Percentiles rank a stretch among this genome's conserved stretches.
These are phyloP conservation scores for Strobilomyces confusus DNA, from an alignment of 768 basidiomycete genomes.

Conservation along the genomic window DNA sequence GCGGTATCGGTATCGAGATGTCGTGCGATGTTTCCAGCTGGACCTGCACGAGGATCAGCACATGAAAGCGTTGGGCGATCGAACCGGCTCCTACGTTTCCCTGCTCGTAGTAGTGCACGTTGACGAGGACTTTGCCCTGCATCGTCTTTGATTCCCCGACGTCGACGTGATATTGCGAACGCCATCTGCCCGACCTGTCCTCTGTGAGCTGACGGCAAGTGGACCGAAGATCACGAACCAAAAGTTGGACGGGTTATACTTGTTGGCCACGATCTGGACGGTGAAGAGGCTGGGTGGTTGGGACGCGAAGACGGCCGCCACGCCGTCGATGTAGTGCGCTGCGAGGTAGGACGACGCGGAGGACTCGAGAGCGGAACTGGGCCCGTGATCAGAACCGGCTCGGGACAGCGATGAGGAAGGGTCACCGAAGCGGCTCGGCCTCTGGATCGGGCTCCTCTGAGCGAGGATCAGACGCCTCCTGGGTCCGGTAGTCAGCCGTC, in stretches of 20 bases:
- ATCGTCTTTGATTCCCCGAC: conserved; percentile 52
- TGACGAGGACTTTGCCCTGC: conserved; percentile 69
- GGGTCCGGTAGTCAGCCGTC: background rate
- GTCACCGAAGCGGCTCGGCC: conserved; percentile 75
- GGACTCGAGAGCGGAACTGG: conserved; percentile 67
- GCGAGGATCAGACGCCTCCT: conserved; percentile 79
- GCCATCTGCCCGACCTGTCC: conserved; percentile 90
- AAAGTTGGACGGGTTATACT: conserved; percentile 90
- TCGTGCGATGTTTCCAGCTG: conserved; percentile 80
- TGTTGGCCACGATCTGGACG: conserved; percentile 89
- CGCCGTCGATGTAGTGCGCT: conserved; percentile 83
- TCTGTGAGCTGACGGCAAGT: background rate
- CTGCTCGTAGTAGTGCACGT: conserved; percentile 97
- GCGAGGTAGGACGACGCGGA: conserved; percentile 63
- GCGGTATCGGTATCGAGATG: conserved; percentile 59
- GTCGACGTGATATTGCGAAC: conserved; percentile 80
- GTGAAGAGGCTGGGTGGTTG: conserved; percentile 48
- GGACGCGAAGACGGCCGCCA: conserved; percentile 65
- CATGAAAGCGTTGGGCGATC: background rate
- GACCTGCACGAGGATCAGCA: conserved; percentile 48
- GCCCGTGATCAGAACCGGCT: background rate
- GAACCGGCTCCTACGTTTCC: conserved; percentile 64
- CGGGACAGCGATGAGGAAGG: background rate
- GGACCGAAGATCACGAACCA: conserved; percentile 50
- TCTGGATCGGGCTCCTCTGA: conserved; percentile 57